Percentiles rank a stretch among this genome's conserved stretches.
These are phyloP conservation scores for Microbotryum saponariae DNA, from an alignment of 1,284 basidiomycete genomes.

Conservation along the genomic window DNA sequence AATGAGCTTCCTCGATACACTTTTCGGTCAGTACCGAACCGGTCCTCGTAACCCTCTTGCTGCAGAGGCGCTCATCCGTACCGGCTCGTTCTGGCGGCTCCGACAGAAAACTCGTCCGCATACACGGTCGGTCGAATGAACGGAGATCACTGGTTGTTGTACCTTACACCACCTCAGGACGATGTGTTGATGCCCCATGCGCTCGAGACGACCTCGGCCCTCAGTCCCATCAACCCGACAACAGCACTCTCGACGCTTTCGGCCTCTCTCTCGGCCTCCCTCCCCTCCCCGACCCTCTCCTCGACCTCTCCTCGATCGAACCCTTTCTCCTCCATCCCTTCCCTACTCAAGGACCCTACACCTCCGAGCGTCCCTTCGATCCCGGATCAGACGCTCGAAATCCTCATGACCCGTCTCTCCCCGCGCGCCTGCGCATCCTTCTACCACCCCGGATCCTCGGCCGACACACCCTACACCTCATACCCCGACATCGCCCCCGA, in stretches of 20 bases:
- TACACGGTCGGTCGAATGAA: constrained; percentile 98
- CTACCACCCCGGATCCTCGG: constrained; percentile 52
- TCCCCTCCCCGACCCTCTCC: constrained; percentile 37
- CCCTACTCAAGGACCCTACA: constrained; percentile 29
- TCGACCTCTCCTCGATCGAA: constrained; percentile 5
- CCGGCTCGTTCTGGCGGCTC: neutral
- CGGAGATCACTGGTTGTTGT: constrained; percentile 97
- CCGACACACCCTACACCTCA: constrained; percentile 41
- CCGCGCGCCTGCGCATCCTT: constrained; percentile 68
- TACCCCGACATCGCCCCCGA: constrained; percentile 31
- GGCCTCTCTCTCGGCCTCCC: constrained; percentile 28
- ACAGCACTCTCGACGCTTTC: constrained; percentile 31
- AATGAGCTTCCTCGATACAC: constrained; percentile 79
- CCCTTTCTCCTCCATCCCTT: constrained; percentile 3
- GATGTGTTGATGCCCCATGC: constrained; percentile 29
- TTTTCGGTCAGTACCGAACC: constrained; percentile 53
- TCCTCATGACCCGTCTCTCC: constrained; percentile 93
- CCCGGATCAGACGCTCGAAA: constrained; percentile 88
- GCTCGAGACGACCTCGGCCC: constrained; percentile 39
- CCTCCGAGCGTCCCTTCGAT: constrained; percentile 13
- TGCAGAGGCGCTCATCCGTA: neutral
- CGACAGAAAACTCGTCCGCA: constrained; percentile 62
- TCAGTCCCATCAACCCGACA: constrained; percentile 37
- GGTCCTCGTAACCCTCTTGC: neutral
- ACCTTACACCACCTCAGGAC: constrained; percentile 63